Evolutionary conservation across 23 red algal species (phyloP), one percentile per base, ranked within the genome.

Genomic region (Gracilaria caudata): DNA sequence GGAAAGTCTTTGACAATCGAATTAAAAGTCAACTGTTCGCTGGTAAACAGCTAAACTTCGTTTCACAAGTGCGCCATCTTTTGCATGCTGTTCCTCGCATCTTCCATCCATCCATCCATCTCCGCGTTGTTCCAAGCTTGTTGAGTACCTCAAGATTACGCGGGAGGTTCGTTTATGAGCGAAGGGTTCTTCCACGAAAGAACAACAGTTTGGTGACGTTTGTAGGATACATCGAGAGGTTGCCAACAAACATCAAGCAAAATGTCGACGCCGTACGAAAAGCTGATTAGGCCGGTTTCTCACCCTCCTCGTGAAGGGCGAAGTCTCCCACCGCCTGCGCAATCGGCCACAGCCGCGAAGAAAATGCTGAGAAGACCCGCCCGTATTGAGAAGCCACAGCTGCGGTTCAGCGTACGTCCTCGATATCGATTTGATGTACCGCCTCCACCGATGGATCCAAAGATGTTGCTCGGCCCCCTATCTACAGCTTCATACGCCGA

Each of bases 381-480:
- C 25, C 76, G 46, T 17, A 49, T 81, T 30, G 45, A 56, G 45
- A 81, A 81, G 46, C 87, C 87, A 8, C 61, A 72, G 14, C 60
- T 91, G 34, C 49, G 36, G 38, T 82, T 91, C 87, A 74, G 40
- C 61, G 76, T 91, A 5, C 76, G 77, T 55, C 73, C 87, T 37
- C 87, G 87, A 5, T 91, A 63, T 76, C 74, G 87, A 37, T 91
- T 91, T 53, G 87, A 81, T 40, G 53, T 91, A 12, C 87, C 87
- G 8, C 56, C 57, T 40, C 87, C 87, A 16, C 87, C 87, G 2
- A 82, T 82, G 78, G 87, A 91, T 74, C 87, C 66, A 54, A 91
- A 91, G 37, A 91, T 91, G 87, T 77, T 91, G 41, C 77, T 81
- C 7, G 87, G 87, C 26, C 35, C 65, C 16, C 61, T 91, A 14